phyloP scores from a whole-genome alignment of 2,329 filamentous ascomycete genomes.

The Diaporthe humulicola region DNA sequence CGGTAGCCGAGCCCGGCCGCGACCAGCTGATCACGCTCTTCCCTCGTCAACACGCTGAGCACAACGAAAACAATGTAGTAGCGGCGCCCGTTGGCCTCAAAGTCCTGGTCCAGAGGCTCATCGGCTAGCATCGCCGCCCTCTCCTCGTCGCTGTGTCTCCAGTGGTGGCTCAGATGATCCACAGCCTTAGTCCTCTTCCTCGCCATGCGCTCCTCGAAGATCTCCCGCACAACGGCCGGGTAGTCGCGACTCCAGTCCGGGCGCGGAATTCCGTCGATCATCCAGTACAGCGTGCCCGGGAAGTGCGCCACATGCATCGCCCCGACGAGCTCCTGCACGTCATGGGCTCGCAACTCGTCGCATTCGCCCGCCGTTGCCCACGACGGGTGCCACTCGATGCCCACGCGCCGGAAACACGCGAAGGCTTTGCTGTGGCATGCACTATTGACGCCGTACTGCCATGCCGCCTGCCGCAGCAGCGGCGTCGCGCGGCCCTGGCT shows the following conservation, averaged over 20 bases:
- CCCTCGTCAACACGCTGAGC: not conserved
- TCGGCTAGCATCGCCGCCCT: not conserved
- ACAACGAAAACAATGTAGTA: conserved; percentile 14
- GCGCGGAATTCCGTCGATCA: conserved; percentile 28
- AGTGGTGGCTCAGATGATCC: not conserved
- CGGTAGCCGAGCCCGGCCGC: not conserved
- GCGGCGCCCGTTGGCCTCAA: conserved; percentile 16
- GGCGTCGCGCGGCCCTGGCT: conserved; percentile 10
- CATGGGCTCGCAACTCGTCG: not conserved
- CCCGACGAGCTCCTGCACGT: not conserved
- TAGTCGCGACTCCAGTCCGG: conserved; percentile 23
- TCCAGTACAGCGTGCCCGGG: not conserved
- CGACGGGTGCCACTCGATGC: conserved; percentile 17
- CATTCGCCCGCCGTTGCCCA: not conserved
- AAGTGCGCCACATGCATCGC: not conserved
- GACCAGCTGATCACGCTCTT: not conserved
- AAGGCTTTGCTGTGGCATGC: not conserved
- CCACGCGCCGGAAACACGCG: conserved; percentile 1
- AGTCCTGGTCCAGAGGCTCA: conserved; percentile 2
- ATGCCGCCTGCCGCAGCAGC: conserved; percentile 1
- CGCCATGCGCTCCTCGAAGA: not conserved
- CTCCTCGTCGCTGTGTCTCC: not conserved
- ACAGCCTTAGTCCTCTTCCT: not conserved
- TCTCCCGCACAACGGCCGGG: not conserved
- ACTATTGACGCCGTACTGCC: not conserved